Evolutionary conservation across 1,284 basidiomycete species (phyloP), one percentile per base, ranked within the genome.

Genomic region (Irpex rosettiformis): DNA sequence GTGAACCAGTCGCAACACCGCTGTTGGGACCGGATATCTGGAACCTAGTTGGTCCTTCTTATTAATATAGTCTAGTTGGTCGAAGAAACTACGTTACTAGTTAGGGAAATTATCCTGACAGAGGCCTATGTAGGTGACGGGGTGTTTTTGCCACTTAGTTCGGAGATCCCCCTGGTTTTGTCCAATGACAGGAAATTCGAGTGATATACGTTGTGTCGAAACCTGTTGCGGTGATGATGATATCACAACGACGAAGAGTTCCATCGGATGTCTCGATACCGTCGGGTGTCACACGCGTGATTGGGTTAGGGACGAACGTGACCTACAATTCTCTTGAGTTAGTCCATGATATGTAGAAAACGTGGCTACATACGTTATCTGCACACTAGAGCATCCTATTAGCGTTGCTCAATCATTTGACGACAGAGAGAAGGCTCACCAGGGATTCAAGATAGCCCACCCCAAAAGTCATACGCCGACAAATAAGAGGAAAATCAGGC

Each of bases 361-460:
- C 11, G 16, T 8, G 33, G 4, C 16, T 37, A 37, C 33, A 37
- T 37, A 37, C 33, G 33, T 37, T 37, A 11, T 37, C 33, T 11
- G 33, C 33, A 37, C 33, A 37, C 33, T 37, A n/a, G n/a, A n/a
- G n/a, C n/a, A n/a, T n/a, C n/a, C n/a, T n/a, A n/a, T n/a, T n/a
- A n/a, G n/a, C n/a, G n/a, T n/a, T n/a, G n/a, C n/a, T n/a, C n/a
- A n/a, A 16, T 42, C 42, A 40, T 37, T 13, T 16, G 4, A 37
- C 13, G 18, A n/a, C 13, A 16, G 11, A n/a, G 10, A 37, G 33
- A 37, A 16, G 7, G 33, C 54, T 49, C 16, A 56, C 79, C 2
- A 85, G 68, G 0, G 84, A 79, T 64, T 84, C 82, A 22, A 85
- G 73, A 65, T 83, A 85, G 2, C 83, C 82, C 21, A 80, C 80